These are phyloP conservation scores for Pestalotiopsis sp. DNA, from an alignment of 2,329 filamentous ascomycete species.

Conservation along the genomic window DNA sequence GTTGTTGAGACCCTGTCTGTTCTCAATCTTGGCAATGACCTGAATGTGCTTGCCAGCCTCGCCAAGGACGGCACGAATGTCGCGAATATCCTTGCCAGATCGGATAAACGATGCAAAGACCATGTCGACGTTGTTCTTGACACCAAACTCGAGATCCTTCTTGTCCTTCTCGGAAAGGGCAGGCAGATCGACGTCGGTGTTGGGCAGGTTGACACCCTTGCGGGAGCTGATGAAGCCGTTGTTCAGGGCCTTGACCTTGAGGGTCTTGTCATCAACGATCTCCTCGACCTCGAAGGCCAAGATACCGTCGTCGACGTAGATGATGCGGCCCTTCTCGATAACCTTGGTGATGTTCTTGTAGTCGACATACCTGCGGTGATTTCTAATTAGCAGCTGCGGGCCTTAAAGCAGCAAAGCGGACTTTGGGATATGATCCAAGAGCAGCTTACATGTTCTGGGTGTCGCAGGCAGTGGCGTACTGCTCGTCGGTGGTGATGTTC, in stretches of 20 bases:
- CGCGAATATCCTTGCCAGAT: slow-evolving; percentile 83
- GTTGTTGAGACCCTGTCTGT: slow-evolving; percentile 99
- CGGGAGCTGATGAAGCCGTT: slow-evolving; percentile 98
- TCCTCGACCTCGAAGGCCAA: slow-evolving; percentile 93
- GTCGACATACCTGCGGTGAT: slow-evolving; percentile 80
- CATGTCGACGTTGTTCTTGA: slow-evolving; percentile 99
- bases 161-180: slow-evolving; percentile 98
- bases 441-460: slow-evolving; percentile 85
- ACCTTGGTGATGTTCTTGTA: slow-evolving; percentile 99
- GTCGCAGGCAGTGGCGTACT: slow-evolving; percentile 82
- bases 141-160: slow-evolving; percentile 88
- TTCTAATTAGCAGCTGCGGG: background rate
- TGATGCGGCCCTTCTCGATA: slow-evolving; percentile 84
- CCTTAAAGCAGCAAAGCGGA: background rate
- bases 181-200: slow-evolving; percentile 97
- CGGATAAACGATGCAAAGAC: slow-evolving; percentile 98
- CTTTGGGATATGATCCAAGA: background rate
- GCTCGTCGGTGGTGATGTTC: slow-evolving; percentile 96
- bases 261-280: slow-evolving; percentile 84
- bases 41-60: slow-evolving; percentile 94
- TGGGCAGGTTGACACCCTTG: slow-evolving; percentile 99
- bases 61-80: slow-evolving; percentile 90
- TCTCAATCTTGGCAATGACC: slow-evolving; percentile 99
- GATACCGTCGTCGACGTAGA: slow-evolving; percentile 98
- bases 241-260: slow-evolving; percentile 88